A percentile compares a stretch with the other conserved stretches of the same genome.
These are phyloP conservation scores for Diaporthe batatas DNA, from an alignment of 2,329 filamentous ascomycete species.

Conservation along the genomic window DNA sequence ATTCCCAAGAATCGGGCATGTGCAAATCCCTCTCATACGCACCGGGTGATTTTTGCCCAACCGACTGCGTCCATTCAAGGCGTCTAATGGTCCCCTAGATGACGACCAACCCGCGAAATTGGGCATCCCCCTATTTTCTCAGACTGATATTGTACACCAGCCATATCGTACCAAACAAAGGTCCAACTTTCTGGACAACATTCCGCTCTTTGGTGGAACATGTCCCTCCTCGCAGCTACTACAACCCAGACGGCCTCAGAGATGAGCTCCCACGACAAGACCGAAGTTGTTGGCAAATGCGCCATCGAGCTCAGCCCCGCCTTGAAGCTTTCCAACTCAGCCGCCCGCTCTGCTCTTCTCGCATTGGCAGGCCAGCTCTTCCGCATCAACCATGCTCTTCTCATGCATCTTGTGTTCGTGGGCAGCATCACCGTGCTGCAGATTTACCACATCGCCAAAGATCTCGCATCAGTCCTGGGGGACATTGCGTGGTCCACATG, in stretches of 20 bases:
- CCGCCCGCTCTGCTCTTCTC: constrained; percentile 24
- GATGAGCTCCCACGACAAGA: constrained; percentile 32
- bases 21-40: constrained; percentile 1
- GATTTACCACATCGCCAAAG: constrained; percentile 48
- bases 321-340: constrained; percentile 9
- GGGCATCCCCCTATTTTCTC: constrained; percentile 14
- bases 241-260: constrained; percentile 31
- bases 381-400: constrained; percentile 31
- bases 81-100: constrained; percentile 25
- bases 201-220: constrained; percentile 10
- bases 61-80: constrained; percentile 24
- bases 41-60: constrained; percentile 11
- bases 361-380: constrained; percentile 29
- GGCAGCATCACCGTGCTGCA: constrained; percentile 50
- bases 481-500: constrained; percentile 51
- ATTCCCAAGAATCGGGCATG: neutral
- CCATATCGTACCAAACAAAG: neutral
- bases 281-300: constrained; percentile 37
- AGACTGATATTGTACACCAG: constrained; percentile 21
- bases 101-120: constrained; percentile 21
- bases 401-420: constrained; percentile 45
- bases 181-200: constrained; percentile 17
- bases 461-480: constrained; percentile 30
- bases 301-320: constrained; percentile 31
- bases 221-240: constrained; percentile 33